These are phyloP conservation scores for Cutaneotrichosporon daszewskae DNA, from an alignment of 1,284 basidiomycete genomes.

Conservation along the genomic window DNA sequence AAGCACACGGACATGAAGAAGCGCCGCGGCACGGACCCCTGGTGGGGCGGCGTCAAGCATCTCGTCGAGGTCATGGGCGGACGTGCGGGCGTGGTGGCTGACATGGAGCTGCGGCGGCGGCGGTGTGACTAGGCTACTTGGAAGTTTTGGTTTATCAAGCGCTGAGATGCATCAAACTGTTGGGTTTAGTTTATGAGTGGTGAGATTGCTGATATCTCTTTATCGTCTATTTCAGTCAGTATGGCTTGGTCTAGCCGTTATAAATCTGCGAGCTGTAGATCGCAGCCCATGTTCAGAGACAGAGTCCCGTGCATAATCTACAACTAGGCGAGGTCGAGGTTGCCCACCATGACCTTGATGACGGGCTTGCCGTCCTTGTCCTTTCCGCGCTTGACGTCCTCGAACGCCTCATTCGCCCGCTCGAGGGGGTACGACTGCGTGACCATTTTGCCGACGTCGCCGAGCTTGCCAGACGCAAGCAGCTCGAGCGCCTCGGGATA, in stretches of 20 bases:
- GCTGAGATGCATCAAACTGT: no score
- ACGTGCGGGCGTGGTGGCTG: conserved; percentile 32
- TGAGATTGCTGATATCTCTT: no score
- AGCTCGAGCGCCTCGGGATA: conserved; percentile 76
- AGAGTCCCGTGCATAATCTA: no score
- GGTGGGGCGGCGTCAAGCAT: conserved; percentile 71
- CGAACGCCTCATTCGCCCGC: conserved; percentile 67
- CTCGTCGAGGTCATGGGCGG: conserved; percentile 64
- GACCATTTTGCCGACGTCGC: conserved; percentile 66
- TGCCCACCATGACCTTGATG: conserved; percentile 72
- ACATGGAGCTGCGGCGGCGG: conserved; percentile 5
- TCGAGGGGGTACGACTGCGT: conserved; percentile 70
- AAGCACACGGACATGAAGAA: conserved; percentile 84
- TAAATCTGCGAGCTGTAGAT: background rate
- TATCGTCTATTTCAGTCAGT: no score
- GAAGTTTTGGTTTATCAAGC: no score
- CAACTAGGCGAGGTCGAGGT: conserved; percentile 8
- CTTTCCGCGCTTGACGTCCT: conserved; percentile 65
- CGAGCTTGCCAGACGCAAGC: conserved; percentile 59
- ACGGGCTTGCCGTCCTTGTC: conserved; percentile 74
- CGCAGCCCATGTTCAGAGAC: no score
- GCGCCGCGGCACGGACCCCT: conserved; percentile 68
- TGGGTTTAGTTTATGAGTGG: no score
- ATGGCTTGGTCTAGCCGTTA: background rate
- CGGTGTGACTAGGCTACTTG: no score